phyloP scores from a whole-genome alignment of 805 yeast genomes.

The Nematodospora valgi region DNA sequence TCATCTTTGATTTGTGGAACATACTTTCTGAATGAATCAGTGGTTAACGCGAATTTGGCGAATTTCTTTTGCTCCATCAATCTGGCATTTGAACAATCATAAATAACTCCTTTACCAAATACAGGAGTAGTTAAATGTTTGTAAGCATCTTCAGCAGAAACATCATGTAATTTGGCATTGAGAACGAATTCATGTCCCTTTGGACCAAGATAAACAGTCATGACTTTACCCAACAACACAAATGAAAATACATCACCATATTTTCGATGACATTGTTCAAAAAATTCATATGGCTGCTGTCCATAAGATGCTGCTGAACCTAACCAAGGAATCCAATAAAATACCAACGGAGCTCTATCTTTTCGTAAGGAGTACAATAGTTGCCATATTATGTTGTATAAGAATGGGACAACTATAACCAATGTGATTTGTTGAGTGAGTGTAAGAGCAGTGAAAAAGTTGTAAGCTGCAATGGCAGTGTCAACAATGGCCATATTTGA shows the following conservation, averaged over 20 bases:
- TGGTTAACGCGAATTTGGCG: conserved; percentile 84
- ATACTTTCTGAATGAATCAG: conserved; percentile 76
- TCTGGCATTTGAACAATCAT: conserved; percentile 91
- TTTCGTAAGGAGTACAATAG: conserved; percentile 64
- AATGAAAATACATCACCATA: conserved; percentile 94
- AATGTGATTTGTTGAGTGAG: conserved; percentile 27
- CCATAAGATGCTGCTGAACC: conserved; percentile 91
- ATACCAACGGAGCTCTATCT: conserved; percentile 87
- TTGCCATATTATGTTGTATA: conserved; percentile 66
- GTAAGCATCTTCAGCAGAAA: conserved; percentile 95
- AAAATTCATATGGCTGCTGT: conserved; percentile 89
- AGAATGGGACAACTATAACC: conserved; percentile 50
- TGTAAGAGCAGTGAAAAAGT: conserved; percentile 22
- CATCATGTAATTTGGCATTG: conserved; percentile 85
- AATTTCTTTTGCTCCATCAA: conserved; percentile 99
- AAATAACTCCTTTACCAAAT: conserved; percentile 95
- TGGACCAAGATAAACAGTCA: conserved; percentile 97
- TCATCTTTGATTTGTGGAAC: conserved; percentile 89
- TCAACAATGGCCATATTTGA: conserved; percentile 24
- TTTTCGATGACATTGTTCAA: conserved; percentile 69
- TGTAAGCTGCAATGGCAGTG: conserved; percentile 11
- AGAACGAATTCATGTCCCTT: conserved; percentile 96
- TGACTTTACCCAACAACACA: conserved; percentile 79
- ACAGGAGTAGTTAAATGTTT: conserved; percentile 98
- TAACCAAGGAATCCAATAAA: conserved; percentile 92